Base-by-base conservation (phyloP, 352 stramenopile species). In the Pythium coloratum region DNA sequence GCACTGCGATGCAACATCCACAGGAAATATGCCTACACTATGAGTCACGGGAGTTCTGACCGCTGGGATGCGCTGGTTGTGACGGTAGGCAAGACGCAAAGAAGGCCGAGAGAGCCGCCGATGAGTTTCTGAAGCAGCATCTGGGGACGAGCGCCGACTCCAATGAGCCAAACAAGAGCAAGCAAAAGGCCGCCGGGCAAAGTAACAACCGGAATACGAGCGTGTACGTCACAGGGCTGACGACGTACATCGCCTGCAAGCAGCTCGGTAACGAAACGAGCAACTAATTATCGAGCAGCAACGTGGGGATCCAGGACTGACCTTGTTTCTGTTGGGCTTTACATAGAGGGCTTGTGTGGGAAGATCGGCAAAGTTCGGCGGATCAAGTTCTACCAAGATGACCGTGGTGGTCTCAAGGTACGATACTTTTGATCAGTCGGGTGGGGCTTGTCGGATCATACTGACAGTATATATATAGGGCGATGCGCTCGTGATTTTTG, bases 351-450 rank as follows among this genome's bases (percentile, higher is more conserved):
- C 18, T 55, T 92, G 30, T 92, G 84, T 66, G 63, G 68, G 33
- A 88, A 85, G 59, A 69, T 95, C 4, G 88, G 88, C 60, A 93
- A 92, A 70, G 88, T 95, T 63, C 81, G 85, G 13, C 88, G 88
- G 24, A 78, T 92, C 67, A 95, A 95, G 62, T 94, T 95, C 59
- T 95, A 95, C 79, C 86, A 92, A 56, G 78, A 93, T 64, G 81
- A 88, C 12, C 77, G 75, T 20, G 88, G 88, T 62, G 80, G 86
- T 28, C 77, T 95, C 18, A 94, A 95, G 67, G 16, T 33, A 16
- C 1, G 16, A 58, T 36, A 30, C 13, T 54, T 44, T 54, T 18
- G 16, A 1, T 58, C 24, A 18, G 13, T 6, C 9, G 3, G 38
- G 38, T n/a, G 9, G 36, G 3, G 12, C 3, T 5, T 44, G 38